Conservation (phyloP, 2,329 filamentous ascomycete species). For the Sporothrix euskadiensis region DNA sequence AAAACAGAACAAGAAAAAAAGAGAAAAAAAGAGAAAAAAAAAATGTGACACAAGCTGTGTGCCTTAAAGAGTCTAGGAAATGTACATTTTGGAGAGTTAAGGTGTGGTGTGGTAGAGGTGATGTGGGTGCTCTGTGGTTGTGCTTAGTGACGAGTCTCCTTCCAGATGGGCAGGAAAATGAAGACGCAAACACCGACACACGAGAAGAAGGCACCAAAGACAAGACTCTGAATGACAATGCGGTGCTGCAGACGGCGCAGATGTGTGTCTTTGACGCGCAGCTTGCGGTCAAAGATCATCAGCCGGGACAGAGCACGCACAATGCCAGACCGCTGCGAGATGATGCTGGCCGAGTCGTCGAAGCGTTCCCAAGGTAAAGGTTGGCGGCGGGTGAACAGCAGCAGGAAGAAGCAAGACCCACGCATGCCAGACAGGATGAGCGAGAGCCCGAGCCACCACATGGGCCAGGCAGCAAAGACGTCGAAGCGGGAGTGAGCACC, state of each 20-base stretch:
- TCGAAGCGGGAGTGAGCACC: slow-evolving; percentile 47
- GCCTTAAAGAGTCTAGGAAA: neutral
- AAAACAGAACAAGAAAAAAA: neutral
- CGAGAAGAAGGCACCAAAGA: slow-evolving; percentile 44
- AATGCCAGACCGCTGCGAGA: slow-evolving; percentile 36
- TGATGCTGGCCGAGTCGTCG: slow-evolving; percentile 41
- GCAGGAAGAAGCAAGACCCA: slow-evolving; percentile 51
- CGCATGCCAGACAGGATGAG: slow-evolving; percentile 48
- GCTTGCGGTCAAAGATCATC: slow-evolving; percentile 52
- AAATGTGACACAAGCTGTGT: neutral
- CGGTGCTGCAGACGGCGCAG: slow-evolving; percentile 47
- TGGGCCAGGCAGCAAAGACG: slow-evolving; percentile 47
- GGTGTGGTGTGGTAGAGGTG: neutral
- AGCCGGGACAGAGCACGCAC: slow-evolving; percentile 41
- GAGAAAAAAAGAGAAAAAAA: too few relatives aligned
- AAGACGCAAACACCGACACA: slow-evolving; percentile 44
- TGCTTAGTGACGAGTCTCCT: slow-evolving; percentile 33
- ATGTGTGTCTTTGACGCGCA: slow-evolving; percentile 48
- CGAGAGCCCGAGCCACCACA: slow-evolving; percentile 49
- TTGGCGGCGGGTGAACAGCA: slow-evolving; percentile 50
- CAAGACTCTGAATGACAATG: slow-evolving; percentile 47
- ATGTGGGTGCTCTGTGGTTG: neutral
- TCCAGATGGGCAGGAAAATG: slow-evolving; percentile 49
- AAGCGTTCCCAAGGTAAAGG: slow-evolving; percentile 51
- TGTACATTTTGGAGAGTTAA: neutral